Evolutionary conservation across 78 protist genomes (phyloP).

Genomic region (Tieghemostelium lacteum): DNA sequence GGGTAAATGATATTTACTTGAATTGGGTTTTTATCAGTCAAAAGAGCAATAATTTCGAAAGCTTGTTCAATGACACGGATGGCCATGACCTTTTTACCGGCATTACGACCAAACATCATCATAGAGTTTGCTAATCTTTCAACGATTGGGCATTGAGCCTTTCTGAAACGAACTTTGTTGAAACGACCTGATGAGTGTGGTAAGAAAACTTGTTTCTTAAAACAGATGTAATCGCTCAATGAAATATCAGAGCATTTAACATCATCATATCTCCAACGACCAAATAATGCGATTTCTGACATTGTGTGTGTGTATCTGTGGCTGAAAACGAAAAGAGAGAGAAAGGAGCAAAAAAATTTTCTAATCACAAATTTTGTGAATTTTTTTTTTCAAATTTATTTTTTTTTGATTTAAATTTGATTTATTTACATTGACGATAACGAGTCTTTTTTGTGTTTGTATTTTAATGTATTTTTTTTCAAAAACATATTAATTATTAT

Average conservation of each 20-base stretch:
- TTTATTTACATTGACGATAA: too few relatives aligned
- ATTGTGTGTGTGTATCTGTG: background rate
- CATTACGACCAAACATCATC: constrained; percentile 99
- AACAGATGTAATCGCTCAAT: constrained; percentile 95
- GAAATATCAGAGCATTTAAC: constrained; percentile 79
- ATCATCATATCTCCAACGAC: constrained; percentile 57
- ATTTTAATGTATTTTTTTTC: too few relatives aligned
- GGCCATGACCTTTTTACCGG: constrained; percentile 99
- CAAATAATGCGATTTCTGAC: constrained; percentile 45
- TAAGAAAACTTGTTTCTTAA: constrained; percentile 91
- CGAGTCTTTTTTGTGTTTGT: too few relatives aligned
- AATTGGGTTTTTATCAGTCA: constrained; percentile 99
- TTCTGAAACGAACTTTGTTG: constrained; percentile 96
- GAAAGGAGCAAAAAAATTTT: background rate
- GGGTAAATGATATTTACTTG: constrained; percentile 37
- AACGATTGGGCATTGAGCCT: constrained; percentile 99
- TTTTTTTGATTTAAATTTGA: too few relatives aligned
- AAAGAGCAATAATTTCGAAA: constrained; percentile 99
- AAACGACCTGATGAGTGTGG: constrained; percentile 99
- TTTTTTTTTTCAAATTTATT: too few relatives aligned
- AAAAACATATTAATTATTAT: too few relatives aligned
- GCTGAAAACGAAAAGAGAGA: background rate
- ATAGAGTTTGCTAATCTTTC: constrained; percentile 97
- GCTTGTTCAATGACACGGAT: constrained; percentile 98
- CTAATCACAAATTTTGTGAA: too few relatives aligned